A percentile compares a stretch with the other conserved stretches of the same genome.
Conservation (phyloP, 441 rosid genomes). For the Gossypium laxum region DNA sequence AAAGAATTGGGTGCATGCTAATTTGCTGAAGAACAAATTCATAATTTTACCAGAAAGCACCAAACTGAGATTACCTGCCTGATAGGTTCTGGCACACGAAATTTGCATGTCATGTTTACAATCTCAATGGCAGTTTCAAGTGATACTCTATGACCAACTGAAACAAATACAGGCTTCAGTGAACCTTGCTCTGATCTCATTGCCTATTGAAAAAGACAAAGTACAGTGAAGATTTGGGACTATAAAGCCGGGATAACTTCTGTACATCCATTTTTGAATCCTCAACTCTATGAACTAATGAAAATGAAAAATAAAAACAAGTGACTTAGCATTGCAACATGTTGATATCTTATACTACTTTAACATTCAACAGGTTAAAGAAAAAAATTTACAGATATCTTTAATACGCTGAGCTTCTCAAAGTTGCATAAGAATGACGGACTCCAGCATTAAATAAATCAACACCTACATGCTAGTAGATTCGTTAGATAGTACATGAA, state of each 20-base stretch:
- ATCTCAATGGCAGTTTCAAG: slow-evolving; percentile 57
- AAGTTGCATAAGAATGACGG: background rate
- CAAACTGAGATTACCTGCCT: slow-evolving; percentile 50
- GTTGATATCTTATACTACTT: background rate
- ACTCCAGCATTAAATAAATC: background rate
- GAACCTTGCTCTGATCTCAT: slow-evolving; percentile 44
- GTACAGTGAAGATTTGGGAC: background rate
- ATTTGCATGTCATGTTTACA: slow-evolving; percentile 60
- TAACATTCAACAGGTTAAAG: background rate
- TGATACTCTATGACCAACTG: slow-evolving; percentile 74
- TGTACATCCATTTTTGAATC: background rate
- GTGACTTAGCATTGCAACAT: background rate
- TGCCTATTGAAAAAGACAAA: slow-evolving; percentile 36
- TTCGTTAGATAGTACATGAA: background rate
- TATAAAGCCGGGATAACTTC: background rate
- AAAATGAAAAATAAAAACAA: background rate
- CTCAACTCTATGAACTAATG: background rate
- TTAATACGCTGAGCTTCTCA: background rate
- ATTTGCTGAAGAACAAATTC: background rate
- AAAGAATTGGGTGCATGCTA: background rate
- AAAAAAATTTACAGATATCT: background rate
- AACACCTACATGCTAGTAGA: background rate
- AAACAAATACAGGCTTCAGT: slow-evolving; percentile 59
- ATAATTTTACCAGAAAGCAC: background rate
- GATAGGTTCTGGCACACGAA: slow-evolving; percentile 78